phyloP scores from a whole-genome alignment of 2,329 filamentous ascomycete species.

The Nothomitra cinnamomea region DNA sequence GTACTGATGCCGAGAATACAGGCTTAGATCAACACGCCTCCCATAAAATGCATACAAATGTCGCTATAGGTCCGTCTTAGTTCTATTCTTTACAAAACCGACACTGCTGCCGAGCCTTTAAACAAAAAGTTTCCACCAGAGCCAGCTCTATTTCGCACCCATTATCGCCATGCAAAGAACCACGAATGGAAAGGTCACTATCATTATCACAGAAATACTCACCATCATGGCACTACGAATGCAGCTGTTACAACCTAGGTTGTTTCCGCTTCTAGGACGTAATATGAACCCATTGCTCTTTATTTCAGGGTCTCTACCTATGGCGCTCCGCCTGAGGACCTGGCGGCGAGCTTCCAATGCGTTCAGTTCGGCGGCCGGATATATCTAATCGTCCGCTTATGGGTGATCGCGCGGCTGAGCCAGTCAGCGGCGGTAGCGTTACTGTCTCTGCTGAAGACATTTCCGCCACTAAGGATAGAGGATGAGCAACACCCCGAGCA shows the following conservation, averaged over 20 bases:
- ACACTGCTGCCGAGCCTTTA: not conserved
- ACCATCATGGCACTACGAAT: too few relatives aligned
- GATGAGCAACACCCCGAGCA: conserved; percentile 20
- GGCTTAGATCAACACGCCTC: not conserved
- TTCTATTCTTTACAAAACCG: not conserved
- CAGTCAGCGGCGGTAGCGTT: not conserved
- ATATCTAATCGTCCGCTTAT: not conserved
- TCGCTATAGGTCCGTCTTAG: not conserved
- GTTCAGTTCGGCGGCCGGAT: not conserved
- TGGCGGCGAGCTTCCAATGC: not conserved
- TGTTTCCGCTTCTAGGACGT: too few relatives aligned
- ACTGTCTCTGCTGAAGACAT: not conserved
- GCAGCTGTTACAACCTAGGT: too few relatives aligned
- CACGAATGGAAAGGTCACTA: not conserved
- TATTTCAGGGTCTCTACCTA: not conserved
- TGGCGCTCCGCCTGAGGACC: not conserved
- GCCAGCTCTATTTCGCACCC: conserved; percentile 1
- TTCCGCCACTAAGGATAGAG: conserved; percentile 26
- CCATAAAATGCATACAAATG: not conserved
- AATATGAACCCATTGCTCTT: too few relatives aligned
- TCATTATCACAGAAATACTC: not conserved
- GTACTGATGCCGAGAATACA: not conserved
- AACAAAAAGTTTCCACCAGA: not conserved
- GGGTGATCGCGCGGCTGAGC: not conserved
- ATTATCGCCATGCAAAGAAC: not conserved